Base-by-base conservation (phyloP, 2,329 filamentous ascomycete species). In the Arthroderma uncinatum region DNA sequence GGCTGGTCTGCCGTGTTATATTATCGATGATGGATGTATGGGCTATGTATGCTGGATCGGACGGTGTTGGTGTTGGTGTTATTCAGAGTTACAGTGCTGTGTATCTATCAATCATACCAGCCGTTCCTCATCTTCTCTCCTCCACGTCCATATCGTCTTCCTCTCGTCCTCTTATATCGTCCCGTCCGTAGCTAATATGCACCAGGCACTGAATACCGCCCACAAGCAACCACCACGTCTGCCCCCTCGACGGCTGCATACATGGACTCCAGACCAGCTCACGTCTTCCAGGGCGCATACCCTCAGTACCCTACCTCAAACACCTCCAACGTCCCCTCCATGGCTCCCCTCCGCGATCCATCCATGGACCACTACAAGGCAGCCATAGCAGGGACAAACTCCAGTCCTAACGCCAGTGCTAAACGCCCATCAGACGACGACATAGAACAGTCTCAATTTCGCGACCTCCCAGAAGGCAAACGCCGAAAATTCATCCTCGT, bases 401-500 rank as follows among this genome's bases (percentile, higher is more conserved):
- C 33, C 33, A 6, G n/a, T n/a, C n/a, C n/a, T n/a, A n/a, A n/a
- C n/a, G n/a, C n/a, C n/a, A n/a, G n/a, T n/a, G n/a, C n/a, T n/a
- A 42, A 42, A 21, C 39, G 67, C 54, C 62, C 6, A 1, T 7
- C 39, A 42, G 19, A 66, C 30, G 47, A 56, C 14, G 59, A 61
- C 47, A 37, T 53, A 33, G 16, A 40, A 3, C 56, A 42, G 63
- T 23, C 63, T 67, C 16, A 61, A 64, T 96, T 96, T 70, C 89
- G 89, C 53, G 86, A 93, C 63, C 81, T 95, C 55, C 90, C 91
- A 1, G 89, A 93, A 66, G 84, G 86, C 55, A 95, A 95, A 75
- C 89, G 89, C 67, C 86, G 92, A 68, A 97, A 96, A 73, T 97
- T 97, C 72, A 95, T 97, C 64, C 82, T 97, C 8, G 90, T 97